A percentile compares a stretch with the other conserved stretches of the same genome.
Conservation (phyloP, 805 yeast species). For the Naumovozyma dairenensis region DNA sequence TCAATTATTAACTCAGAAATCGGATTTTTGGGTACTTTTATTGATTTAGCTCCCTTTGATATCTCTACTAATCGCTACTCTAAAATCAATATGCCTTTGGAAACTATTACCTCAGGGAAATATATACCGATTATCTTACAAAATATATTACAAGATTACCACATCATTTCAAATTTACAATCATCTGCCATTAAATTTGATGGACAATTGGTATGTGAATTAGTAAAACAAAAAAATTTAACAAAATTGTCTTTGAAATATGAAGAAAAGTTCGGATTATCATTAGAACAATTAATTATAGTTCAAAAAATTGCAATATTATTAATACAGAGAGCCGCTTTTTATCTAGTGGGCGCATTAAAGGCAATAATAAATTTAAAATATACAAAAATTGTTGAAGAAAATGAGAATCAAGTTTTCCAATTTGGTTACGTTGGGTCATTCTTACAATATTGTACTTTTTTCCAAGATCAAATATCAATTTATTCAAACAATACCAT, state of each 20-base stretch:
- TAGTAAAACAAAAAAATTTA: constrained; percentile 5
- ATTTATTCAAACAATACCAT: constrained; percentile 8
- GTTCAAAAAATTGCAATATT: constrained; percentile 8
- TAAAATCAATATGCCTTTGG: constrained; percentile 20
- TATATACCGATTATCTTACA: constrained; percentile 18
- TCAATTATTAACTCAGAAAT: constrained; percentile 22
- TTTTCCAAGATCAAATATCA: constrained; percentile 12
- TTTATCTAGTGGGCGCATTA: constrained; percentile 16
- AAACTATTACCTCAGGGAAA: constrained; percentile 22
- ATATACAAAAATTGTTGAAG: constrained; percentile 1
- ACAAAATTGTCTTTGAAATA: constrained; percentile 4
- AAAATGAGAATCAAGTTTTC: neutral
- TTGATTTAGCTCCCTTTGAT: constrained; percentile 17
- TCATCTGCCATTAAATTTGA: constrained; percentile 7
- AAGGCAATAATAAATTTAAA: constrained; percentile 7
- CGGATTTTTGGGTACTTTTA: constrained; percentile 21
- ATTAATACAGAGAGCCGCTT: constrained; percentile 18
- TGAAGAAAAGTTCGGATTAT: constrained; percentile 1
- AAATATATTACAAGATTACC: constrained; percentile 11
- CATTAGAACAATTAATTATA: neutral
- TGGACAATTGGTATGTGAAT: constrained; percentile 15
- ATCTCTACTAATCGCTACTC: constrained; percentile 1
- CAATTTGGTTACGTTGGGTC: constrained; percentile 24
- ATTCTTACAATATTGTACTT: constrained; percentile 14
- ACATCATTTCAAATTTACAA: constrained; percentile 3